Evolutionary conservation across 495 filamentous ascomycete species (phyloP).

Genomic region (Penicillium canariense): DNA sequence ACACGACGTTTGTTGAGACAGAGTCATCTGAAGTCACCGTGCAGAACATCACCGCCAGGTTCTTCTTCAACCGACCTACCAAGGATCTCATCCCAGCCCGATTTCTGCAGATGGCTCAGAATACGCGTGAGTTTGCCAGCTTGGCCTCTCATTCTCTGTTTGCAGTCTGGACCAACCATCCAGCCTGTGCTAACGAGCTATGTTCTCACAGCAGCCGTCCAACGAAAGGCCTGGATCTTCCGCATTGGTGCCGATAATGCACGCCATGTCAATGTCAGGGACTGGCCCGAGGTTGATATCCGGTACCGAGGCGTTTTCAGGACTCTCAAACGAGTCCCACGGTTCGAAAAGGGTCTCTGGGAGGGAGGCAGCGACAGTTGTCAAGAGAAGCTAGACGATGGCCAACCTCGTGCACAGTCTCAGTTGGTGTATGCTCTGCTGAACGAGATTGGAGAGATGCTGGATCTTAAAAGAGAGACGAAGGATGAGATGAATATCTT

Average conservation of each 20-base stretch:
- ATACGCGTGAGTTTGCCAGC: slow-evolving; percentile 14
- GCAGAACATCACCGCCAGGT: slow-evolving; percentile 24
- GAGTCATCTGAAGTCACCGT: slow-evolving; percentile 9
- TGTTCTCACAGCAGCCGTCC: slow-evolving; percentile 14
- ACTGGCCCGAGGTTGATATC: slow-evolving; percentile 30
- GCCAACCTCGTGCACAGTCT: slow-evolving; percentile 17
- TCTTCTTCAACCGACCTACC: slow-evolving; percentile 21
- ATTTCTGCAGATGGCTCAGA: slow-evolving; percentile 22
- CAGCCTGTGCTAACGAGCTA: background rate
- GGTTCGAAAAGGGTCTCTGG: slow-evolving; percentile 23
- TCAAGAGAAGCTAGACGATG: background rate
- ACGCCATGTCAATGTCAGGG: slow-evolving; percentile 16
- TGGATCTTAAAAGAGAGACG: slow-evolving; percentile 18
- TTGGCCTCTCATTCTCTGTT: background rate
- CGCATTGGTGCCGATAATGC: slow-evolving; percentile 17
- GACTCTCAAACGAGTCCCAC: slow-evolving; percentile 26
- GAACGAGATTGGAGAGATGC: slow-evolving; percentile 22
- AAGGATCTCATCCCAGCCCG: slow-evolving; percentile 25
- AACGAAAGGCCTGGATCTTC: slow-evolving; percentile 30
- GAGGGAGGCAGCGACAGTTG: slow-evolving; percentile 9
- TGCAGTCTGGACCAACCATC: no score
- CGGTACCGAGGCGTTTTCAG: slow-evolving; percentile 31
- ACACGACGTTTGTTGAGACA: background rate
- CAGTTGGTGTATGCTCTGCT: slow-evolving; percentile 33
- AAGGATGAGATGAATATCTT: slow-evolving; percentile 8